Evolutionary conservation across 1,284 basidiomycete species (phyloP).

Genomic region (Ustilago crameri): DNA sequence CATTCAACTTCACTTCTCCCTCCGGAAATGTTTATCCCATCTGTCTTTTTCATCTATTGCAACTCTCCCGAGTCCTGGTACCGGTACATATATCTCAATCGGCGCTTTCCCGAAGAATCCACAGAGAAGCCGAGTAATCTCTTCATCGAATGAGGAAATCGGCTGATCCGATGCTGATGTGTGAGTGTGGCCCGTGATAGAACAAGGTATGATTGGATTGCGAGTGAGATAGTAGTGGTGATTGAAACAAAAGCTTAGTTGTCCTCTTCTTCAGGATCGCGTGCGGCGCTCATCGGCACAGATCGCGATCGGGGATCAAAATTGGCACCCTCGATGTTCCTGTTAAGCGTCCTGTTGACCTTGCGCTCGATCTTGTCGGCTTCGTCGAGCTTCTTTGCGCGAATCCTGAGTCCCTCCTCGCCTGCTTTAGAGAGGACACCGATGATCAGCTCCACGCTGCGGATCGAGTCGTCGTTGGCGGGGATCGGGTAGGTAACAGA

Average conservation of each 20-base stretch:
- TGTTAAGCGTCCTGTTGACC: conserved; percentile 26
- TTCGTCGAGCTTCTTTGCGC: conserved; percentile 52
- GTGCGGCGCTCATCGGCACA: conserved; percentile 3
- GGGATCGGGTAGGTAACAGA: conserved; percentile 98
- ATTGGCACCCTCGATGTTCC: conserved; percentile 27
- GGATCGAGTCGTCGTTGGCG: conserved; percentile 92
- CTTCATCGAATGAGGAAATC: too few species aligned
- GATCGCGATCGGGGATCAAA: conserved; percentile 39
- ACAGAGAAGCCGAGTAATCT: too few species aligned
- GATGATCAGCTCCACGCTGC: conserved; percentile 88
- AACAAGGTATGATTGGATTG: conserved; percentile 1
- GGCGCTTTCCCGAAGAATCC: too few species aligned
- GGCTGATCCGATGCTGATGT: too few species aligned
- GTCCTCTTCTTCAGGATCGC: conserved; percentile 17
- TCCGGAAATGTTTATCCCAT: background rate
- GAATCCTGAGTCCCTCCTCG: conserved; percentile 58
- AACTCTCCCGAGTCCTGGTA: too few species aligned
- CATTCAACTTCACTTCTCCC: background rate
- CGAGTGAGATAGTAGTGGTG: background rate
- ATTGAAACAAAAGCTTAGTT: conserved; percentile 4
- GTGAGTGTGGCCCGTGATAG: too few species aligned
- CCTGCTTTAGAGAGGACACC: conserved; percentile 93
- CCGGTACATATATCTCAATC: too few species aligned
- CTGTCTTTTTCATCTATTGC: background rate
- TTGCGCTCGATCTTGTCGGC: conserved; percentile 56